phyloP scores from a whole-genome alignment of 208 protist genomes.

The Crithidia thermophila region DNA sequence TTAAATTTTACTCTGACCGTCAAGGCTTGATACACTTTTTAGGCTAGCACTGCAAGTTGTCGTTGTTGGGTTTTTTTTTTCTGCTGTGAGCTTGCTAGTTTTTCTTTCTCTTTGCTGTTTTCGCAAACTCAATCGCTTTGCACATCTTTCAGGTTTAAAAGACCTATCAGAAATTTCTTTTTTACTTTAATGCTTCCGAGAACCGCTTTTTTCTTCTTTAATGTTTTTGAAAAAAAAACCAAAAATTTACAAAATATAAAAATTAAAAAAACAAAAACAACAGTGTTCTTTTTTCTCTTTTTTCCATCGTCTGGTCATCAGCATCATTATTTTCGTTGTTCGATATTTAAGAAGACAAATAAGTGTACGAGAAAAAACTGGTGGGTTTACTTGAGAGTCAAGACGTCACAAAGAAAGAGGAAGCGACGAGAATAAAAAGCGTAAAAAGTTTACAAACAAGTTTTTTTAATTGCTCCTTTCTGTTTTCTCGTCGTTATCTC shows the following conservation, averaged over 20 bases:
- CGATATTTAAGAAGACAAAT: too few relatives aligned
- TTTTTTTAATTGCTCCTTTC: not conserved
- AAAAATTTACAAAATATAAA: not conserved
- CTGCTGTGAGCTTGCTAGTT: too few relatives aligned
- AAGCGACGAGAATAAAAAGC: not conserved
- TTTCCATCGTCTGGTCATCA: not conserved
- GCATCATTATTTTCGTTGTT: too few relatives aligned
- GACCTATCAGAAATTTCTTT: too few relatives aligned
- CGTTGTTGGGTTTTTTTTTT: too few relatives aligned
- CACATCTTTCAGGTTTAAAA: not conserved
- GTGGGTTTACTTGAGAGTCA: too few relatives aligned
- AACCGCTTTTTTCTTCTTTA: not conserved
- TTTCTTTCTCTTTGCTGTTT: conserved; percentile 1
- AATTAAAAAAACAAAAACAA: not conserved
- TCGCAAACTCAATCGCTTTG: not conserved
- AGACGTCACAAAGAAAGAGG: too few relatives aligned
- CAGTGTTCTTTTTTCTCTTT: not conserved
- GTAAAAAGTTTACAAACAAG: not conserved
- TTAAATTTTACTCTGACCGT: too few relatives aligned
- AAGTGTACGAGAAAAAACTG: too few relatives aligned
- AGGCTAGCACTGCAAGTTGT: too few relatives aligned
- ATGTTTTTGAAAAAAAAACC: not conserved
- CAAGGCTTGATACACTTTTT: too few relatives aligned
- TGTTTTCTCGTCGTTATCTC: conserved; percentile 5
- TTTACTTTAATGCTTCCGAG: not conserved